These are phyloP conservation scores for Lentinula edodes DNA, from an alignment of 768 basidiomycete species.

Conservation along the genomic window DNA sequence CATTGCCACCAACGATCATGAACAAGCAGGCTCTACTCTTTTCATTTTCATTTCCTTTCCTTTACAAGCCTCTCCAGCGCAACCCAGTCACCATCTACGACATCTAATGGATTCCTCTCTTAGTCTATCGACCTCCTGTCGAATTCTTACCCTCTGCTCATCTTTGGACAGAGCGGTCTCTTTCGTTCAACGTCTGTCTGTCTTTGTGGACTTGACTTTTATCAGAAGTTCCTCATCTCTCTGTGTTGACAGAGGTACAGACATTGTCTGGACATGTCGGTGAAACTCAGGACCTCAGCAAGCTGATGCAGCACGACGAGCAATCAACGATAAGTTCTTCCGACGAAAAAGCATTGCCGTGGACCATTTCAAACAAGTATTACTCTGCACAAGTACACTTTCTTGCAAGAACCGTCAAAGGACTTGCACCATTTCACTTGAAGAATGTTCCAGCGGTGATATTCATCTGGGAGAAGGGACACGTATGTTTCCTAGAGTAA, in stretches of 20 bases:
- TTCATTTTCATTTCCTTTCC: no score
- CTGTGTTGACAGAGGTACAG: constrained; percentile 9
- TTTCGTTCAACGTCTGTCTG: constrained; percentile 25
- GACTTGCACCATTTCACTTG: constrained; percentile 34
- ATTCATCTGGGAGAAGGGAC: constrained; percentile 62
- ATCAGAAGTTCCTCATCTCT: constrained; percentile 6
- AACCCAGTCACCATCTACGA: not conserved
- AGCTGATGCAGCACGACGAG: not conserved
- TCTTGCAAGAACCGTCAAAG: constrained; percentile 40
- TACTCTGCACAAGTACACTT: constrained; percentile 77
- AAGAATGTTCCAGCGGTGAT: constrained; percentile 62
- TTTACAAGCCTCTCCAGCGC: not conserved
- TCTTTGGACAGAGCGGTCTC: constrained; percentile 20
- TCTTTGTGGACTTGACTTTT: constrained; percentile 1
- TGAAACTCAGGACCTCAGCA: constrained; percentile 1
- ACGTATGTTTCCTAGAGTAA: constrained; percentile 39
- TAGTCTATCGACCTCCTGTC: constrained; percentile 18
- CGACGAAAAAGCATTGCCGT: constrained; percentile 40
- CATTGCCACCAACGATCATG: no score
- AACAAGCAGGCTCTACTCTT: no score
- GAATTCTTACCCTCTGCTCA: constrained; percentile 27
- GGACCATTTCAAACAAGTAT: constrained; percentile 78
- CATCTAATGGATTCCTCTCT: not conserved
- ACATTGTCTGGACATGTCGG: not conserved
- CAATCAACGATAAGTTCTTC: constrained; percentile 6